Conservation (phyloP, 257 asterid genomes). For the Misopates orontium region DNA sequence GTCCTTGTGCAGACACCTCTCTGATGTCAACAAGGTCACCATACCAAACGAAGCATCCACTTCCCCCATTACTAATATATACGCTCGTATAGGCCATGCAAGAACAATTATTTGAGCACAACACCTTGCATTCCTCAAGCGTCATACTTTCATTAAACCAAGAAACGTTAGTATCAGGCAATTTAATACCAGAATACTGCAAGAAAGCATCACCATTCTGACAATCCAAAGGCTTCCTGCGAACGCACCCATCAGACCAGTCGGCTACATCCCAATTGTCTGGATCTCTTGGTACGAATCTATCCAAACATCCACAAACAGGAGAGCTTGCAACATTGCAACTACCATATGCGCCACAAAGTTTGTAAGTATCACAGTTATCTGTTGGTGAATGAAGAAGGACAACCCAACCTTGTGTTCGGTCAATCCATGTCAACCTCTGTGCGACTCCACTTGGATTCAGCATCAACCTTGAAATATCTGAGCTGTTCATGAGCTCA, state of each 20-base stretch:
- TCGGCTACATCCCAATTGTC: constrained; percentile 19
- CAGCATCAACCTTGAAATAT: constrained; percentile 25
- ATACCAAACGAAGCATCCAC: constrained; percentile 27
- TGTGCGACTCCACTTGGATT: neutral
- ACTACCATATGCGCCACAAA: constrained; percentile 20
- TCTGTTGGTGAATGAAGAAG: constrained; percentile 23
- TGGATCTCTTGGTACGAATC: constrained; percentile 22
- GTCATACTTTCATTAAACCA: constrained; percentile 23
- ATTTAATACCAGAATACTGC: constrained; percentile 17
- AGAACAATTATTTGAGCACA: constrained; percentile 21
- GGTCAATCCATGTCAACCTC: constrained; percentile 20
- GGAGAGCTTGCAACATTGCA: constrained; percentile 14
- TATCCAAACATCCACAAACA: constrained; percentile 26
- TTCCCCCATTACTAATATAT: constrained; percentile 15
- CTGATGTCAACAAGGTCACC: constrained; percentile 15
- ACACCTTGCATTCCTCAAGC: constrained; percentile 12
- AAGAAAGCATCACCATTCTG: constrained; percentile 17
- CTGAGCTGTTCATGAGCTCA: constrained; percentile 22
- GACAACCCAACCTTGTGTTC: constrained; percentile 13
- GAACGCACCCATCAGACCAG: constrained; percentile 25
- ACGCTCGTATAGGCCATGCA: constrained; percentile 26
- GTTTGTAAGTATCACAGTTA: constrained; percentile 15
- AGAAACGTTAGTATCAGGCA: constrained; percentile 24
- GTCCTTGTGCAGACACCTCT: constrained; percentile 1
- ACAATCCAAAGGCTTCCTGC: constrained; percentile 23